phyloP scores from a whole-genome alignment of 257 asterid genomes.

The Gentiana straminea region DNA sequence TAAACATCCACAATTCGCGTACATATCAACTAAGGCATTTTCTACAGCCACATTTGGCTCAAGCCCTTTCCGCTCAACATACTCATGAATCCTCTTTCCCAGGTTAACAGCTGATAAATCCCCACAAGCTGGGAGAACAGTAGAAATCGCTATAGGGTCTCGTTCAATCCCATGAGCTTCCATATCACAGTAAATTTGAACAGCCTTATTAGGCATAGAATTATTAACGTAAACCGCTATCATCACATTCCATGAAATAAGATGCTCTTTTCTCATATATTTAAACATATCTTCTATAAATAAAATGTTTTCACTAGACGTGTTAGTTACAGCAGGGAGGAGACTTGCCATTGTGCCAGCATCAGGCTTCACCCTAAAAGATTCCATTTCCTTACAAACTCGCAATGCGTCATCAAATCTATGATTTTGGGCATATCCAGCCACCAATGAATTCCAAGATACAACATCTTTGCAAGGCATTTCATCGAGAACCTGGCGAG shows the following conservation, averaged over 20 bases:
- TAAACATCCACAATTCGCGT: slow-evolving; percentile 83
- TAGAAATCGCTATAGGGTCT: slow-evolving; percentile 56
- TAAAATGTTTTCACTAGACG: slow-evolving; percentile 45
- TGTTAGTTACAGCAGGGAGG: slow-evolving; percentile 61
- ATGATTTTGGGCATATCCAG: slow-evolving; percentile 58
- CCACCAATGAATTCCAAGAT: slow-evolving; percentile 87
- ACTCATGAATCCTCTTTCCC: slow-evolving; percentile 56
- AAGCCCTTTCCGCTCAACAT: slow-evolving; percentile 30
- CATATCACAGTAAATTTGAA: slow-evolving; percentile 52
- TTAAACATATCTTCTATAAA: slow-evolving; percentile 54
- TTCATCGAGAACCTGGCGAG: slow-evolving; percentile 49
- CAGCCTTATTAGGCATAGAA: slow-evolving; percentile 63
- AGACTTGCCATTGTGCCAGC: slow-evolving; percentile 94
- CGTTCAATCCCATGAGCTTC: slow-evolving; percentile 43
- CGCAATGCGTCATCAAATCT: slow-evolving; percentile 58
- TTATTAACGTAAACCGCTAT: slow-evolving; percentile 54
- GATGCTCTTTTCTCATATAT: slow-evolving; percentile 35
- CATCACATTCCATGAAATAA: slow-evolving; percentile 91
- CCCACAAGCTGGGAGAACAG: slow-evolving; percentile 92
- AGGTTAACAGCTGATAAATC: slow-evolving; percentile 59
- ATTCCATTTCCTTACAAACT: slow-evolving; percentile 64
- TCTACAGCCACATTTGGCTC: slow-evolving; percentile 60
- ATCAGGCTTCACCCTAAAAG: slow-evolving; percentile 41
- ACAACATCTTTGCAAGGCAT: slow-evolving; percentile 57
- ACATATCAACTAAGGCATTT: slow-evolving; percentile 85